A percentile compares a stretch with the other conserved stretches of the same genome.
Conservation (phyloP, 139 green algal species). For the Desmodesmus armatus region DNA sequence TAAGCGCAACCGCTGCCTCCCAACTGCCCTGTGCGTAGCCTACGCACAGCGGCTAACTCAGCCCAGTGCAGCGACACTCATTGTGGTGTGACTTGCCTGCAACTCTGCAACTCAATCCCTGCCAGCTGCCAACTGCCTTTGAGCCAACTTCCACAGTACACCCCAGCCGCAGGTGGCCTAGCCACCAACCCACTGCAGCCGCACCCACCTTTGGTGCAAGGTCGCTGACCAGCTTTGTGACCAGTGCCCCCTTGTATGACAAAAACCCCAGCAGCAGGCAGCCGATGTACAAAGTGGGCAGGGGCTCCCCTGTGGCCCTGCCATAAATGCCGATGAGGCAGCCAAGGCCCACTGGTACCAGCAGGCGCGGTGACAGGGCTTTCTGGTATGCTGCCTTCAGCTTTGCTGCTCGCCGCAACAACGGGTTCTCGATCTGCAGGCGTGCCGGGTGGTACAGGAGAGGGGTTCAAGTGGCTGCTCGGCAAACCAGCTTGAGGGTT, state of each 20-base stretch:
- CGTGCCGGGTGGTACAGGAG: neutral
- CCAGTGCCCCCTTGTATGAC: constrained; percentile 73
- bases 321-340: constrained; percentile 12
- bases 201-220: constrained; percentile 67
- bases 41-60: too few relatives aligned
- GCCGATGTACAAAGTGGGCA: constrained; percentile 54
- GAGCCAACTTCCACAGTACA: too few relatives aligned
- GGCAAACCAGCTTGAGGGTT: neutral
- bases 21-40: too few relatives aligned
- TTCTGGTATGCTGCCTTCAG: constrained; percentile 58
- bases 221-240: constrained; percentile 73
- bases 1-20: too few relatives aligned
- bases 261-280: constrained; percentile 76
- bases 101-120: too few relatives aligned
- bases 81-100: too few relatives aligned
- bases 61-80: too few relatives aligned
- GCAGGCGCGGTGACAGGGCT: constrained; percentile 68
- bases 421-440: constrained; percentile 56
- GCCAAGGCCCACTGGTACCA: constrained; percentile 66
- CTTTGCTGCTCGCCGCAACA: constrained; percentile 58
- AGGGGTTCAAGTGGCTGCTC: neutral
- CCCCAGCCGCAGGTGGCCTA: too few relatives aligned
- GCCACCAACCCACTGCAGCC: too few relatives aligned
- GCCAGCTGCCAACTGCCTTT: too few relatives aligned
- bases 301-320: constrained; percentile 8